Evolutionary conservation across 1,139 yeast genomes (phyloP).

Genomic region (Taphrina pruni): DNA sequence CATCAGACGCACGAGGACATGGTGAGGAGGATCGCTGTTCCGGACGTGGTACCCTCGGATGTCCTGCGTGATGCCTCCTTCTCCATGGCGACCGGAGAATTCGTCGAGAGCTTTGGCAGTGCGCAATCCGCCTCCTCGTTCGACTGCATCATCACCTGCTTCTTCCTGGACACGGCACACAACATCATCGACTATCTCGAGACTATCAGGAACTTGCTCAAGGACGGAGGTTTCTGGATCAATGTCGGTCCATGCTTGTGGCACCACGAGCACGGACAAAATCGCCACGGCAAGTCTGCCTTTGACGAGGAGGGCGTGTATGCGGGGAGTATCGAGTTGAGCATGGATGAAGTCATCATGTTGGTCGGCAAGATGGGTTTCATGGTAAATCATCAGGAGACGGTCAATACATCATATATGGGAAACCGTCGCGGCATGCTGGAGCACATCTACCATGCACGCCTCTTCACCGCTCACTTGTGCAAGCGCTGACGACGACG

Average conservation of each 20-base stretch:
- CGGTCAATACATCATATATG: conserved; percentile 62
- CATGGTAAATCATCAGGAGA: conserved; percentile 58
- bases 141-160: conserved; percentile 70
- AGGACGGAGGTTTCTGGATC: conserved; percentile 70
- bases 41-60: conserved; percentile 52
- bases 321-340: conserved; percentile 66
- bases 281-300: conserved; percentile 43
- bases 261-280: conserved; percentile 63
- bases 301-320: conserved; percentile 50
- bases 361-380: conserved; percentile 64
- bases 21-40: conserved; percentile 58
- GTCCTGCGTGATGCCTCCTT: conserved; percentile 50
- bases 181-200: conserved; percentile 73
- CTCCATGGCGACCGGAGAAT: conserved; percentile 83
- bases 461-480: conserved; percentile 60
- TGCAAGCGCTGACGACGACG: not conserved
- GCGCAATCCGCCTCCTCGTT: conserved; percentile 47
- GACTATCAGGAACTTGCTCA: conserved; percentile 62
- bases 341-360: conserved; percentile 63
- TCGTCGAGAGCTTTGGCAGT: conserved; percentile 71
- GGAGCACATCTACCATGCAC: conserved; percentile 67
- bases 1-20: conserved; percentile 62
- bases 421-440: conserved; percentile 63
- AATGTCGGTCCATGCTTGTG: conserved; percentile 86
- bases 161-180: conserved; percentile 79